phyloP scores from a whole-genome alignment of 352 stramenopile species.

The Peronospora tabacina region DNA sequence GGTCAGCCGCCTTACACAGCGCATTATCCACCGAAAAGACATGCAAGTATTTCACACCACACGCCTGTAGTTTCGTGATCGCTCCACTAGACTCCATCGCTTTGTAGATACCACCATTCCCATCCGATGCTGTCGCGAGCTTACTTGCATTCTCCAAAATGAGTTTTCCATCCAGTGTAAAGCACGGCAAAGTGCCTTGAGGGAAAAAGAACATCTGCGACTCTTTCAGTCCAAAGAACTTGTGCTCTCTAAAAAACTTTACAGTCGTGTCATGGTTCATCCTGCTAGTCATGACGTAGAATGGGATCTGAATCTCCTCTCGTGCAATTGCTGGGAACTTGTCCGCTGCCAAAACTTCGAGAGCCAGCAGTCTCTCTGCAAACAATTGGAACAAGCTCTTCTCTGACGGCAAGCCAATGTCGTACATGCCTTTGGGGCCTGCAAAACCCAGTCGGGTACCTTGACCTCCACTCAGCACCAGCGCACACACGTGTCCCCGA shows the following conservation, averaged over 20 bases:
- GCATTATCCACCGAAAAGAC: constrained; percentile 98
- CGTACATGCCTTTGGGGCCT: constrained; percentile 93
- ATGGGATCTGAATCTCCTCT: constrained; percentile 42
- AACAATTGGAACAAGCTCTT: constrained; percentile 94
- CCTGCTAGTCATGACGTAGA: constrained; percentile 96
- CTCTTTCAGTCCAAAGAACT: constrained; percentile 88
- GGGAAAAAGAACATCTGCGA: constrained; percentile 92
- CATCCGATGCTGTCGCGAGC: constrained; percentile 91
- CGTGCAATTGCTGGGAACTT: constrained; percentile 11
- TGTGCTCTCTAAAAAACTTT: constrained; percentile 83
- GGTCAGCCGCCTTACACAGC: constrained; percentile 92
- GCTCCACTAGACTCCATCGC: constrained; percentile 85
- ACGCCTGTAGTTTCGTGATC: constrained; percentile 75
- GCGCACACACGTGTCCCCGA: constrained; percentile 85
- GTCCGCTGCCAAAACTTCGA: constrained; percentile 42
- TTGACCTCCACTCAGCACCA: constrained; percentile 93
- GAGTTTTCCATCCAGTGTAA: constrained; percentile 91
- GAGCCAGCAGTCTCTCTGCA: constrained; percentile 81
- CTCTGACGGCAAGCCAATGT: constrained; percentile 87
- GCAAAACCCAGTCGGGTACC: constrained; percentile 95
- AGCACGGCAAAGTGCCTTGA: constrained; percentile 93
- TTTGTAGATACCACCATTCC: constrained; percentile 95
- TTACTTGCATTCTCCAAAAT: constrained; percentile 85
- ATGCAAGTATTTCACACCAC: constrained; percentile 91
- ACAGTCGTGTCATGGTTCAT: constrained; percentile 92